Evolutionary conservation across 1,139 yeast genomes (phyloP).

Genomic region (Lodderomyces metapsilosis): DNA sequence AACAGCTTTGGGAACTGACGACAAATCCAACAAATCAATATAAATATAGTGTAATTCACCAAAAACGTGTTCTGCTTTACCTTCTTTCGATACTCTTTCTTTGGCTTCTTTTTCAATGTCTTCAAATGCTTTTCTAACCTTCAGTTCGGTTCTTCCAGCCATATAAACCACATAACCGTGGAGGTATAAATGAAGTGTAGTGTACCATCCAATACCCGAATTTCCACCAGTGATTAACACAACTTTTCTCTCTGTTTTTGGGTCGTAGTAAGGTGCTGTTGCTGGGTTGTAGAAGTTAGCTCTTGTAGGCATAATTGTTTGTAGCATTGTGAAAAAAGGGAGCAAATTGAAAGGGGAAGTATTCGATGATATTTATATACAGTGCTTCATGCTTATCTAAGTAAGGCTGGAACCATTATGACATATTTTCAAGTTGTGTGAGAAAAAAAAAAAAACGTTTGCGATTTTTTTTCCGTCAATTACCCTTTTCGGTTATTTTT

Average conservation of each 20-base stretch:
- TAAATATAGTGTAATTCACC: constrained; percentile 31
- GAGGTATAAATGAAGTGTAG: constrained; percentile 40
- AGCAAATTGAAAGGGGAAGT: neutral
- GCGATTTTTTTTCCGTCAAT: too few relatives aligned
- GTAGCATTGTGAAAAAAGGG: neutral
- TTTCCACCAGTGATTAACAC: constrained; percentile 48
- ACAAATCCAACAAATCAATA: constrained; percentile 34
- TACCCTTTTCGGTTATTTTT: too few relatives aligned
- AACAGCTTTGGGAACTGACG: constrained; percentile 31
- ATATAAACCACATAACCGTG: constrained; percentile 44
- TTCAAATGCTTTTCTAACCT: constrained; percentile 35
- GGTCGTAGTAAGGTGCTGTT: constrained; percentile 33
- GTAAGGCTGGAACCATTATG: too few relatives aligned
- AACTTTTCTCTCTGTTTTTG: constrained; percentile 37
- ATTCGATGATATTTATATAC: too few relatives aligned
- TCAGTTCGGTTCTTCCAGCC: constrained; percentile 39
- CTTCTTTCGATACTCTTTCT: constrained; percentile 11
- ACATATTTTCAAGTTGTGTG: too few relatives aligned
- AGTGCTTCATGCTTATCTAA: neutral
- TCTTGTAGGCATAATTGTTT: constrained; percentile 22
- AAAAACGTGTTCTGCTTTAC: constrained; percentile 19
- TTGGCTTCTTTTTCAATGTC: constrained; percentile 29
- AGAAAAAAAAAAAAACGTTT: too few relatives aligned
- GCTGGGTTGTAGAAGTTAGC: constrained; percentile 22
- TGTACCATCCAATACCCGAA: constrained; percentile 45